Base-by-base conservation (phyloP, 2,329 filamentous ascomycete genomes). In the Fusarium concolor region DNA sequence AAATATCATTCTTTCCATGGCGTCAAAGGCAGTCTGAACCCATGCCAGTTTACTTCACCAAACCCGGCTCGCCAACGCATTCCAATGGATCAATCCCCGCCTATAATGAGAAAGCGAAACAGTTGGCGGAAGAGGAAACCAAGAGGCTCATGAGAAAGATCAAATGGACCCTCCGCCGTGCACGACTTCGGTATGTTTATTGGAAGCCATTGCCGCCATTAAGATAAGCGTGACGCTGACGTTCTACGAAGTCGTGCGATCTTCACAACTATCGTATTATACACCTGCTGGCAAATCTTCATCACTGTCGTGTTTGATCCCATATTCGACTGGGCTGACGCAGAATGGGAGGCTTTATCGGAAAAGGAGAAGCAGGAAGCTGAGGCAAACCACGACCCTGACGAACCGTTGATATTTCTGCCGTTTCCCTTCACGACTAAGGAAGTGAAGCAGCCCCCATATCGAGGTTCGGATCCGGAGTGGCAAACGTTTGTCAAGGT, bases 401-500 rank as follows among this genome's bases (percentile, higher is more conserved):
- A 80, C 15, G 80, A 84, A 18, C 77, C 83, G 3, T 67, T 84
- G 15, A 20, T 83, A 7, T 91, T 91, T 62, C 83, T 92, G 10
- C 87, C 89, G 0, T 85, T 91, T 52, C 87, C 88, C 5, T 87
- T 87, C 42, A 88, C 86, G 4, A 86, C 82, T 1, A 82, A 81
- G 49, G 68, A 80, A 58, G 77, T 87, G 18, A 78, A 81, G 17
- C 81, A 83, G 29, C 74, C 77, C 29, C 85, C 84, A 4, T 90
- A 89, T 73, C 81, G 80, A 62, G 83, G 83, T 51, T 80, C 79
- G 26, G 88, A 90, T 68, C 88, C 89, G 4, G 90, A 92, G 75
- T 91, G 87, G 87, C 79, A 82, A 64, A 80, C 82, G 47, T 92
- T 89, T 66, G 73, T 88, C 17, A 84, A 84, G 56, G 79, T 91